phyloP scores from a whole-genome alignment of 768 basidiomycete genomes.

The Macrolepiota dolichaula region DNA sequence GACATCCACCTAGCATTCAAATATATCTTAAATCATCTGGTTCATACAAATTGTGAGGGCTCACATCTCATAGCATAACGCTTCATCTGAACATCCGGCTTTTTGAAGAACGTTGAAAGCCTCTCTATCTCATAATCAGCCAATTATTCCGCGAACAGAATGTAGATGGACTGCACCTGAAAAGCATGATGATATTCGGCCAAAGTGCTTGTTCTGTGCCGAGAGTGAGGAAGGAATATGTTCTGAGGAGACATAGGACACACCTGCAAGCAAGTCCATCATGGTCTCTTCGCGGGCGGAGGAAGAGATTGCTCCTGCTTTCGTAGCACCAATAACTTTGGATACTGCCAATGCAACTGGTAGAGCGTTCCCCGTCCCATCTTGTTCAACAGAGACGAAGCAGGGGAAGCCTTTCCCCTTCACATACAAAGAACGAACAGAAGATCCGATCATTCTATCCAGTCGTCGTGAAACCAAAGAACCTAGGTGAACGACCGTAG shows the following conservation, averaged over 20 bases:
- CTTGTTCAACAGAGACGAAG: slow-evolving; percentile 62
- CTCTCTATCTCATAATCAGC: slow-evolving; percentile 32
- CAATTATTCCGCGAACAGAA: background rate
- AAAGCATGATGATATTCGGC: slow-evolving; percentile 65
- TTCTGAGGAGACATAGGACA: background rate
- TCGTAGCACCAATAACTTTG: slow-evolving; percentile 57
- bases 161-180: slow-evolving; percentile 34
- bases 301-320: slow-evolving; percentile 60
- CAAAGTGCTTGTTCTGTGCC: slow-evolving; percentile 56
- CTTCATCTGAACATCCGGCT: slow-evolving; percentile 64
- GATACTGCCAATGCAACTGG: slow-evolving; percentile 49
- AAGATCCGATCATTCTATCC: slow-evolving; percentile 62
- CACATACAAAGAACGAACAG: slow-evolving; percentile 57
- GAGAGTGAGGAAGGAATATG: background rate
- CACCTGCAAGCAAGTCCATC: slow-evolving; percentile 59
- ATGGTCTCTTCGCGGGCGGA: slow-evolving; percentile 60
- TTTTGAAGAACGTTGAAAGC: slow-evolving; percentile 61
- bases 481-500: background rate
- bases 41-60: slow-evolving; percentile 10
- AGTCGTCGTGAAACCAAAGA: background rate
- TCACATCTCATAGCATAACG: slow-evolving; percentile 64
- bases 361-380: slow-evolving; percentile 49
- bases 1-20: slow-evolving; percentile 58
- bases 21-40: background rate
- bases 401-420: slow-evolving; percentile 63